Evolutionary conservation across 305 asterid species (phyloP), one percentile per base, ranked within the genome.

Genomic region (Caryopteris hybrid): DNA sequence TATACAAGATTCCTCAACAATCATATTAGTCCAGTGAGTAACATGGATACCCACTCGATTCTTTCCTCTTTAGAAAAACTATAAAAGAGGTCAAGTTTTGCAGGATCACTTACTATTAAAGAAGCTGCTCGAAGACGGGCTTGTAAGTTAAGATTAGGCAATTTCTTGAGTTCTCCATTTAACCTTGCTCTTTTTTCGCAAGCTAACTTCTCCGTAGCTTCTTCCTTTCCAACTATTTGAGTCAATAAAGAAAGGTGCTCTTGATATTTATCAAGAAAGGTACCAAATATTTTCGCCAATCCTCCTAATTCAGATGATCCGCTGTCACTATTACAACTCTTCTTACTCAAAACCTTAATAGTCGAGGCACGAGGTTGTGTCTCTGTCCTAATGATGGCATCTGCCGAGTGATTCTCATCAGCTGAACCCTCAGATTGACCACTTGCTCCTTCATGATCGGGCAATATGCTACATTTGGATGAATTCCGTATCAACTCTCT

Each of bases 31-130:
- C 75, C 70, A 52, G 41, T n/a, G 34, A 70, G 75, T 22, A 70
- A 52, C 75, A 70, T 61, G 54, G 75, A 61, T 17, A 70, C 70
- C 70, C 75, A 62, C 64, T 71, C 75, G 51, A 29, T 21, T 54
- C 65, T 42, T 53, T 71, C 76, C 58, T 71, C 70, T 62, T 54
- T 33, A 1, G 76, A 25, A 16, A 62, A 59, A 71, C 70, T 62
- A 59, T 71, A 71, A 54, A 71, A 71, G 65, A 62, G 76, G 64
- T 71, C 65, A 8, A 62, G 58, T 46, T 70, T 62, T 14, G 76
- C 70, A 43, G 70, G 59, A 62, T 71, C 76, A 6, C 29, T 62
- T 22, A 63, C 76, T 16, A 62, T 62, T 55, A 71, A 33, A 5
- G 70, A 41, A 25, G 70, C 58, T 29, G 75, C 70, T 11, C 70